Evolutionary conservation across 305 asterid species (phyloP).

Genomic region (Vinca major): DNA sequence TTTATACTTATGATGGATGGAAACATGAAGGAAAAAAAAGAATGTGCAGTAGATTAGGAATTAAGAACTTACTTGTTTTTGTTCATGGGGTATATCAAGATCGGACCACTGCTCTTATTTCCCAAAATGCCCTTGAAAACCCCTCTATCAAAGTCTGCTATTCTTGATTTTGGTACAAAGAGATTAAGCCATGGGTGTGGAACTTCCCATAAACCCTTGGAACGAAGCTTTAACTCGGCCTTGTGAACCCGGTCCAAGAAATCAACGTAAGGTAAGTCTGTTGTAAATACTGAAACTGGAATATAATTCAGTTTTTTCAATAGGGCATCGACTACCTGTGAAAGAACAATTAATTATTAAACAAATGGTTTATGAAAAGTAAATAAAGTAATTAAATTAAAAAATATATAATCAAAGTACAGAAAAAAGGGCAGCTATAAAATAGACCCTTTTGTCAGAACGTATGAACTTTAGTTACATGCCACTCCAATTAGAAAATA

Average conservation of each 20-base stretch:
- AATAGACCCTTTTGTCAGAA: slow-evolving; percentile 10
- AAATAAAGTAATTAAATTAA: not conserved
- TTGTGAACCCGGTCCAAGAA: slow-evolving; percentile 82
- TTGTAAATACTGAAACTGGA: slow-evolving; percentile 50
- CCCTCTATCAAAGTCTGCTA: slow-evolving; percentile 57
- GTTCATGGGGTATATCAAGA: slow-evolving; percentile 75
- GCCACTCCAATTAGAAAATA: slow-evolving; percentile 9
- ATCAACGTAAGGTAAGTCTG: slow-evolving; percentile 61
- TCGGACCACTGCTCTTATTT: slow-evolving; percentile 65
- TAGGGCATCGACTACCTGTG: slow-evolving; percentile 50
- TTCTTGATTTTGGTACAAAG: slow-evolving; percentile 66
- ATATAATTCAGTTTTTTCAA: slow-evolving; percentile 42
- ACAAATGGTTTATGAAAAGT: not conserved
- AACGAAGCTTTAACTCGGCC: slow-evolving; percentile 59
- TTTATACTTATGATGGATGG: too few species aligned
- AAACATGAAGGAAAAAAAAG: not conserved
- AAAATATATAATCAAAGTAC: slow-evolving; percentile 10
- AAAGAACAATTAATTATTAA: not conserved
- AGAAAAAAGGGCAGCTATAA: not conserved
- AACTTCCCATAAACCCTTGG: slow-evolving; percentile 77
- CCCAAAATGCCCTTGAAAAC: slow-evolving; percentile 75
- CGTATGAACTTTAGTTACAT: slow-evolving; percentile 9
- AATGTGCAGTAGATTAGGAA: not conserved
- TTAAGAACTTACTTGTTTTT: slow-evolving; percentile 48
- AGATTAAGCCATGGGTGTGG: slow-evolving; percentile 90